Base-by-base conservation (phyloP, 345 rosid species). In the Litchi chinensis region DNA sequence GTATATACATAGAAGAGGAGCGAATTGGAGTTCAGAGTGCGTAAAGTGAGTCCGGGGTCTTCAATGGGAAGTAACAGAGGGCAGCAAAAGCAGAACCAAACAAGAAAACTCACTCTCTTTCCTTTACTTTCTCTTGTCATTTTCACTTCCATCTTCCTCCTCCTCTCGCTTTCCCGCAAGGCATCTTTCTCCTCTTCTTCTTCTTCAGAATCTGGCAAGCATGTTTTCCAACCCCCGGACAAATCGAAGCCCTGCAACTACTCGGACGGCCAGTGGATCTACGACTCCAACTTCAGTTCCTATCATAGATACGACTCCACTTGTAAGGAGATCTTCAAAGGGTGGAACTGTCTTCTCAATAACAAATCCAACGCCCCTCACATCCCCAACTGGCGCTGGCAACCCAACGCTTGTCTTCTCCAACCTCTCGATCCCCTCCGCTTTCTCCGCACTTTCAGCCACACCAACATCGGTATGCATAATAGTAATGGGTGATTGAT, bases 301-400 rank as follows among this genome's bases (percentile, higher is more conserved):
- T 50, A 62, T 6, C 56, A 26, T 0, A 85, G 84, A 71, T 95
- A 93, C 68, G 93, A 86, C 26, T 72, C 83, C 26, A 84, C 84
- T 48, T 95, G 99, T 59, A 95, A 91, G 83, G 99, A 93, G 88
- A 93, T 95, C 71, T 95, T 90, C 88, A 93, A 91, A 79, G 99
- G 99, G 15, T 95, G 99, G 99, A 95, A 93, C 62, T 95, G 98
- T 77, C 67, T 89, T 39, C 81, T 94, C 74, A 88, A 86, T 78
- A 82, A 87, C 75, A 93, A 95, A 89, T 83, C 93, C 16, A 93
- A 91, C 75, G 92, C 81, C 19, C 11, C 66, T 48, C 91, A 89
- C n/a, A 84, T 92, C 80, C n/a, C 83, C 57, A 86, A 81, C 39
- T 96, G 99, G 99, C 89, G 95, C 13, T 96, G 99, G 99, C 88